Percentiles rank a stretch among this genome's conserved stretches.
phyloP scores from a whole-genome alignment of 352 stramenopile genomes.

The Globisporangium spiculum region DNA sequence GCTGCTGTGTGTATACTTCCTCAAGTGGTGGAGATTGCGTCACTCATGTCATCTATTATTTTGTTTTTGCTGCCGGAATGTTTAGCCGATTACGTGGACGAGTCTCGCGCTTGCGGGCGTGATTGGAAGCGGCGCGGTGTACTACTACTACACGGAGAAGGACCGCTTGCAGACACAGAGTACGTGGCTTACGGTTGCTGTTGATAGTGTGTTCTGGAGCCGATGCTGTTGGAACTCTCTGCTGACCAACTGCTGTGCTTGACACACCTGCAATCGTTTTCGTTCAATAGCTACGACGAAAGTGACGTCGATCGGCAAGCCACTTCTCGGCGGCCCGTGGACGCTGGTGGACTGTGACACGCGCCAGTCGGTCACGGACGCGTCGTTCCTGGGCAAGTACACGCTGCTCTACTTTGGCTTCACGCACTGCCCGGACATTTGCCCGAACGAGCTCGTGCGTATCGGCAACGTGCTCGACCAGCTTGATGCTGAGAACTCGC shows the following conservation, averaged over 20 bases:
- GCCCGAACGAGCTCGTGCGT: conserved; percentile 98
- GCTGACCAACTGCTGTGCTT: conserved; percentile 1
- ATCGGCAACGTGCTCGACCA: conserved; percentile 94
- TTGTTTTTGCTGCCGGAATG: neutral
- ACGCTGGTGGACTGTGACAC: conserved; percentile 91
- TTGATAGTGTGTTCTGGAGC: neutral
- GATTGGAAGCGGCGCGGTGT: conserved; percentile 68
- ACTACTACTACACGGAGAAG: conserved; percentile 91
- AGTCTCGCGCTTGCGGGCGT: conserved; percentile 70
- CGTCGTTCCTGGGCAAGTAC: conserved; percentile 92
- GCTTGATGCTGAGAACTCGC: conserved; percentile 63
- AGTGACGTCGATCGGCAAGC: conserved; percentile 89
- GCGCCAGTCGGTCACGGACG: conserved; percentile 86
- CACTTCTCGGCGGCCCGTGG: conserved; percentile 90
- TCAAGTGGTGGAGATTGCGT: neutral
- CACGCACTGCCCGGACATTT: conserved; percentile 99
- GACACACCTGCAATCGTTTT: neutral
- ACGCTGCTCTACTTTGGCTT: conserved; percentile 99
- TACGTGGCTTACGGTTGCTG: conserved; percentile 23
- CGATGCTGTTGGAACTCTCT: neutral
- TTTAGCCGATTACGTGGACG: conserved; percentile 80
- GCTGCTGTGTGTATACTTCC: neutral
- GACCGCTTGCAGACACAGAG: conserved; percentile 83
- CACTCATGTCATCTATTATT: neutral
- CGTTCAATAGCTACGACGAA: conserved; percentile 65